Base-by-base conservation (phyloP, 108 stramenopile genomes). In the Phaeodactylum tricornutum region DNA sequence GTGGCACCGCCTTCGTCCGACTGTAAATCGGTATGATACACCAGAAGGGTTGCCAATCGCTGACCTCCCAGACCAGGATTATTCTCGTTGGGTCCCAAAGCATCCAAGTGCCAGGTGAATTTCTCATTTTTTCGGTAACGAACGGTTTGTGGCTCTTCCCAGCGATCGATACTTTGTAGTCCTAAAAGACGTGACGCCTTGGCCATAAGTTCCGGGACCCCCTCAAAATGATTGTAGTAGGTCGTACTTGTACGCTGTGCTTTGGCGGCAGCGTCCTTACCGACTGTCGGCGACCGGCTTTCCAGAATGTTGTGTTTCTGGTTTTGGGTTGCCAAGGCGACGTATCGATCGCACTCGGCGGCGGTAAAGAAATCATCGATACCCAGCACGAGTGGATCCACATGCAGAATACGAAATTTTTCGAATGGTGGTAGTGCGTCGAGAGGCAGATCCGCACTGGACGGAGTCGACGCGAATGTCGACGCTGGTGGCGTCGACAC, bases 81-180 rank as follows among this genome's bases (percentile, higher is more conserved):
- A 5, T 53, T 55, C 39, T 72, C 76, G 0, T 57, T 43, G 7
- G 81, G 77, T 11, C 76, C 65, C 15, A 89, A 50, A 1, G 82
- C 87, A 57, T 89, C 87, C 16, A 84, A 49, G 57, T 89, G 87
- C 87, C 87, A 89, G 2, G 80, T 84, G 47, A 84, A 89, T 44
- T 77, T 77, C 51, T 89, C 82, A n/a, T 49, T 67, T 14, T 67
- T 53, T 29, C 75, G 67, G 54, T 50, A 70, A 44, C 77, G 64
- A 25, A 89, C 87, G 24, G 74, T 84, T 59, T 89, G 87, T 4
- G 87, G 82, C 47, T 89, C 87, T 62, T 89, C 87, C 72, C 71
- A 84, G 25, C 62, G 57, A 48, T 77, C 72, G 25, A 81, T 72
- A 1, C 57, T 49, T 21, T 74, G 65, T 23, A 87, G 43, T 27